Base-by-base conservation (phyloP, 2,329 filamentous ascomycete species). In the Colletotrichum aenigma region DNA sequence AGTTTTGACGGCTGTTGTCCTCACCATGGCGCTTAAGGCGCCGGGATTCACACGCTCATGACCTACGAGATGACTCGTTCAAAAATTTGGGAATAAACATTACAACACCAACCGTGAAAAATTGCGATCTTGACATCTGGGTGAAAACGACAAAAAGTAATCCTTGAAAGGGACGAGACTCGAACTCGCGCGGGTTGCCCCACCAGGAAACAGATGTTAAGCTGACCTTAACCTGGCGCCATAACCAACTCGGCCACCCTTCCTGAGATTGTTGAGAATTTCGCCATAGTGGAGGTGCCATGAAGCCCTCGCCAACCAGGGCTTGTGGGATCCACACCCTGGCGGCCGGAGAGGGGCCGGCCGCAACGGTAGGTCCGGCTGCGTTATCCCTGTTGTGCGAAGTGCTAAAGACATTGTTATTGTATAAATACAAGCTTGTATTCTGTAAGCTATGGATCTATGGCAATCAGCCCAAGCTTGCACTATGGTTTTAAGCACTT, bases 181-280 rank as follows among this genome's bases (percentile, higher is more conserved):
- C 74, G 75, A 77, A 69, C 76, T 76, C 69, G 74, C 74, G 74
- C 74, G 71, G 71, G 71, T 74, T 74, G 71, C 74, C 74, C 74
- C 74, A 76, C 74, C 74, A 76, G 74, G 74, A 76, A 76, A 76
- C 70, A 76, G 74, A 76, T 74, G 74, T 76, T 76, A 69, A 76
- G 74, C 74, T 74, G 70, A 76, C 74, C 74, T 76, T 76, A 76
- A 76, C 74, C 74, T 76, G 74, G 74, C 74, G 74, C 74, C 74
- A 76, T 74, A 76, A 76, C 74, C 74, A 76, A 76, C 74, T 76
- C 74, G 74, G 74, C 74, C 74, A 76, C 74, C 74, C 74, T 76
- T 76, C 74, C 74, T 24, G 38, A 71, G 13, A 4, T 65, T 36
- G 36, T 28, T 70, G 67, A 16, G 0, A 0, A 1, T 16, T 24